phyloP scores from a whole-genome alignment of 108 stramenopile species.

The Cyclotella atomus region DNA sequence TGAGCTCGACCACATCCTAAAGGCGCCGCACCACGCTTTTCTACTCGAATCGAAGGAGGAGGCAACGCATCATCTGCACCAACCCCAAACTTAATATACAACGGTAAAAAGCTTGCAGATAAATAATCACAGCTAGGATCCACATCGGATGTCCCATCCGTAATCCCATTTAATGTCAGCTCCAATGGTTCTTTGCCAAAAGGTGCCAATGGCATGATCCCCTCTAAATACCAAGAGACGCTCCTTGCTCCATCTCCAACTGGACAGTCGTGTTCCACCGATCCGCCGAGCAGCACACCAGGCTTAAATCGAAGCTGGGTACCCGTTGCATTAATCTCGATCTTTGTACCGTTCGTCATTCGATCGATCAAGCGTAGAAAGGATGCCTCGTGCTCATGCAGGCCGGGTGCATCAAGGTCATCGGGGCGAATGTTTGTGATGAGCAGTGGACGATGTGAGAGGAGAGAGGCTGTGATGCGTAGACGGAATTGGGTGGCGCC shows the following conservation, averaged over 20 bases:
- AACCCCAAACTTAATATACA: constrained; percentile 89
- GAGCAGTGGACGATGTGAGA: constrained; percentile 83
- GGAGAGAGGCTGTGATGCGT: constrained; percentile 70
- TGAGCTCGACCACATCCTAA: constrained; percentile 84
- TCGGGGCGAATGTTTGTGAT: constrained; percentile 87
- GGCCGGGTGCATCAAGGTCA: constrained; percentile 77
- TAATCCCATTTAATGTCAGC: constrained; percentile 81
- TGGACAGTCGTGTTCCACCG: constrained; percentile 88
- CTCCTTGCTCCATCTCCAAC: constrained; percentile 45
- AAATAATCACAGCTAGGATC: constrained; percentile 91
- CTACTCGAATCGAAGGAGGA: constrained; percentile 58
- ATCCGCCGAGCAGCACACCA: constrained; percentile 92
- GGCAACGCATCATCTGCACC: constrained; percentile 67
- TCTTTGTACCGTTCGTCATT: constrained; percentile 94
- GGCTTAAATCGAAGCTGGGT: constrained; percentile 93
- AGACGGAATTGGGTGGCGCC: constrained; percentile 89
- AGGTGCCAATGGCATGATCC: constrained; percentile 92
- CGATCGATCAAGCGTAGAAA: constrained; percentile 91
- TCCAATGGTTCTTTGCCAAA: constrained; percentile 93
- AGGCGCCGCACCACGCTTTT: constrained; percentile 83
- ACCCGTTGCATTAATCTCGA: constrained; percentile 98
- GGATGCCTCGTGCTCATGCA: constrained; percentile 85
- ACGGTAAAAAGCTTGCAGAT: constrained; percentile 73
- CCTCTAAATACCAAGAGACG: constrained; percentile 98
- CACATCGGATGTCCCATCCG: constrained; percentile 71